These are phyloP conservation scores for Handroanthus guayacan DNA, from an alignment of 257 asterid species.

Conservation along the genomic window DNA sequence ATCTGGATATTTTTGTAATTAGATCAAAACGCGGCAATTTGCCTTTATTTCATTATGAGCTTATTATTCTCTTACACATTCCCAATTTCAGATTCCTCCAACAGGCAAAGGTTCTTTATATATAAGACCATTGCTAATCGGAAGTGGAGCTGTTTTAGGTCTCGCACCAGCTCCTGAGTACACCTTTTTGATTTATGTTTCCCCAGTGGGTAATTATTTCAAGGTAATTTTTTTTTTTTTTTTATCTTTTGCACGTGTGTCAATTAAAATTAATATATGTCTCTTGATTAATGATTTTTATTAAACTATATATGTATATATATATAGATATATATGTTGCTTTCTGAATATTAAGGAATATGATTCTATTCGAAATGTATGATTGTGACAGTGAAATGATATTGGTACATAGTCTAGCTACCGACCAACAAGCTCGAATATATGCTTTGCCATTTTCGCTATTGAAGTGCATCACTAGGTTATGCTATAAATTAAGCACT, in stretches of 20 bases:
- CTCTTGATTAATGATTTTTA: slow-evolving; percentile 18
- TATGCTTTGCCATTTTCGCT: neutral
- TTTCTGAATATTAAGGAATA: neutral
- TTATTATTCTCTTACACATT: no score
- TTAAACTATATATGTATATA: neutral
- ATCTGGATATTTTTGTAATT: no score
- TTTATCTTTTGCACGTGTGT: neutral
- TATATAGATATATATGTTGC: no score
- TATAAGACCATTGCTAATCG: slow-evolving; percentile 95
- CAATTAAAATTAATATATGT: neutral
- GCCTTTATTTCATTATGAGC: no score
- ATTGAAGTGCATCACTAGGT: neutral
- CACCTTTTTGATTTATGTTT: slow-evolving; percentile 87
- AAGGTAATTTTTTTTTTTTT: slow-evolving; percentile 85
- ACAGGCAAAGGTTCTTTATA: slow-evolving; percentile 95
- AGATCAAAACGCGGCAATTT: no score
- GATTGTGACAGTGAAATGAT: neutral
- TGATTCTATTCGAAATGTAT: slow-evolving; percentile 14
- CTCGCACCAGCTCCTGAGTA: slow-evolving; percentile 99
- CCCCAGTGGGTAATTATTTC: slow-evolving; percentile 96
- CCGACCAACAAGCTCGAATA: neutral
- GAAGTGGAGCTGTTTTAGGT: slow-evolving; percentile 97
- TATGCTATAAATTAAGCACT: neutral
- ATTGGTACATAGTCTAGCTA: neutral
- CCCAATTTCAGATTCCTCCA: slow-evolving; percentile 83